Evolutionary conservation across 2,329 filamentous ascomycete species (phyloP), one percentile per base, ranked within the genome.

Genomic region (Domatiomyces catenatus): DNA sequence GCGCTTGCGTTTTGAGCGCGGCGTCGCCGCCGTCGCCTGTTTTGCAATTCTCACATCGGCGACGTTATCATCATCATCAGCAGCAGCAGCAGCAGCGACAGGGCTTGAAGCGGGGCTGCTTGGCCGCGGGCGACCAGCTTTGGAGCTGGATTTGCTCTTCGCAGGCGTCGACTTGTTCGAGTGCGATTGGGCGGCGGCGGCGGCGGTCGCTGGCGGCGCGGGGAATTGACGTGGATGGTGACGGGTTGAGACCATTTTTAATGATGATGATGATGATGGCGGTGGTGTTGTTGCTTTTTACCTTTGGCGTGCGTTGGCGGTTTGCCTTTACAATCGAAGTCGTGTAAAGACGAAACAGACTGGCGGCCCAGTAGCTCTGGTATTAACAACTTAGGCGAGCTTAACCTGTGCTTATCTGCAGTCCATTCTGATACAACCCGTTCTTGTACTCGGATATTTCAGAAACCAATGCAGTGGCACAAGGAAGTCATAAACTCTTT

Each of bases 161-260:
- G 49, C 48, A 24, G 56, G 49, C 32, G 61, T 54, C 24, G 56
- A 50, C 36, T 61, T 55, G 26, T 52, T 59, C 36, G 61, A 52
- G 36, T 50, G 42, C 18, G 51, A 54, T 15, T n/a, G n/a, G 56
- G 48, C 28, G 56, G 39, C 24, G 52, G 46, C 28, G 39, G 51
- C 42, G 26, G 49, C 49, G 17, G 65, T 61, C 17, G 59, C 56
- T 19, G 53, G 52, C 36, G 61, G 63, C 42, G 66, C 60, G 42
- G 71, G 64, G 56, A 76, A 77, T 42, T 72, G 71, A 44, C 66
- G 60, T 22, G 75, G 74, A 57, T 78, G 75, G 19, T 72, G 69
- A 57, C 75, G 72, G 39, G 75, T 78, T 32, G 73, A 75, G 48
- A 78, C 75, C 76, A 79, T 78, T 51, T 49, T 63, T n/a, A n/a